Conservation (phyloP, 106 monocot species). For the Allium sativum region DNA sequence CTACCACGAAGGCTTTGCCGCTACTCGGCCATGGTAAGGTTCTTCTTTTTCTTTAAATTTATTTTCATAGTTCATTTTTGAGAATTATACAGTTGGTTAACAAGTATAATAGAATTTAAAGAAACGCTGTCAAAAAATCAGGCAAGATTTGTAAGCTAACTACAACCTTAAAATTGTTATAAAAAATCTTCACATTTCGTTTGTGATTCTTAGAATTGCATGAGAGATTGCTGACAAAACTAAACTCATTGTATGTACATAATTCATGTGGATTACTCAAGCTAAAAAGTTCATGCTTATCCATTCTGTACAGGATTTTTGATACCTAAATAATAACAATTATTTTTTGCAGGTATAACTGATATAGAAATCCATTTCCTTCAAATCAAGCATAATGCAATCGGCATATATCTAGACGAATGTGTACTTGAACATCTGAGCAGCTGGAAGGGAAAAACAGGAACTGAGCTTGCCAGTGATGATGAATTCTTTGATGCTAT, state of each 20-base stretch:
- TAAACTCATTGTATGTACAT: too few relatives aligned
- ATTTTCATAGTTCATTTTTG: background rate
- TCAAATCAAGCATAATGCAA: constrained; percentile 84
- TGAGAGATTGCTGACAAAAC: background rate
- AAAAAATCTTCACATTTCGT: too few relatives aligned
- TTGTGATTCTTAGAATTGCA: background rate
- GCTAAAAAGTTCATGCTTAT: too few relatives aligned
- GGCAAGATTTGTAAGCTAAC: too few relatives aligned
- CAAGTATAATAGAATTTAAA: too few relatives aligned
- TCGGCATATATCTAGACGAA: constrained; percentile 74
- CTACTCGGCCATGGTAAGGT: constrained; percentile 50
- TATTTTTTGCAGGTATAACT: constrained; percentile 62
- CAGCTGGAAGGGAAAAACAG: constrained; percentile 60
- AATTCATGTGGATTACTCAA: too few relatives aligned
- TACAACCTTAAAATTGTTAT: too few relatives aligned
- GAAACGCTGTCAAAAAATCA: too few relatives aligned
- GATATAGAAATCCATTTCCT: constrained; percentile 96
- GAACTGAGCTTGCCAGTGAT: constrained; percentile 38
- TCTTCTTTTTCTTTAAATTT: constrained; percentile 4
- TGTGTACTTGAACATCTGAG: constrained; percentile 24
- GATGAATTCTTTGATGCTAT: constrained; percentile 68
- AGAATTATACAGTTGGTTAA: too few relatives aligned
- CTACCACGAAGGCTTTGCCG: constrained; percentile 25
- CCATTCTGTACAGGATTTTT: too few relatives aligned
- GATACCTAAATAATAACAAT: background rate